These are phyloP conservation scores for Nannochloropsis oceanica DNA, from an alignment of 108 stramenopile genomes.

Conservation along the genomic window DNA sequence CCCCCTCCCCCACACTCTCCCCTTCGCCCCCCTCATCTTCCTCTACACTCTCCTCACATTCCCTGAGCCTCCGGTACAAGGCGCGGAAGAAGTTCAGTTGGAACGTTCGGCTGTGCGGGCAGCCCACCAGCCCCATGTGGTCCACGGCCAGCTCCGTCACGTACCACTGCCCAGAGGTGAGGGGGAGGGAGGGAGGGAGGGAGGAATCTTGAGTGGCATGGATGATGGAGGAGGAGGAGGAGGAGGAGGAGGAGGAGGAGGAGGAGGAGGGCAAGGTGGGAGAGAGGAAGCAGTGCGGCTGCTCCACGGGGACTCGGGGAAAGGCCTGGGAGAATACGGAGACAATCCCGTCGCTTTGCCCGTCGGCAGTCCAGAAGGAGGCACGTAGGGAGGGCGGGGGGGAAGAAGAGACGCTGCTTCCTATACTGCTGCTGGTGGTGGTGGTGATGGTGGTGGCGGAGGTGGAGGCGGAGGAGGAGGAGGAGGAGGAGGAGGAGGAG, in stretches of 20 bases:
- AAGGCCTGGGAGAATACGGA: not conserved
- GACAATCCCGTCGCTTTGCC: not conserved
- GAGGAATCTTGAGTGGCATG: too few species aligned
- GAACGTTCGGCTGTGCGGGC: too few species aligned
- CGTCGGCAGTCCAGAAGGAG: not conserved
- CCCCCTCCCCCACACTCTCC: not conserved
- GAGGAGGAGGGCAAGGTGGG: not conserved
- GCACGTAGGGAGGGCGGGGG: not conserved
- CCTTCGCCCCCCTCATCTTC: not conserved
- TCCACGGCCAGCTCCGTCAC: too few species aligned
- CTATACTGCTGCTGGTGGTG: constrained; percentile 7
- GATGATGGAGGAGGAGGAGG: too few species aligned
- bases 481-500: constrained; percentile 26
- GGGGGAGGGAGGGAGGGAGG: too few species aligned
- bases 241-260: not conserved
- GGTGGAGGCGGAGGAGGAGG: constrained; percentile 39
- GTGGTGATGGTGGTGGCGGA: constrained; percentile 10
- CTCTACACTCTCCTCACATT: not conserved
- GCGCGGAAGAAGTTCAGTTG: too few species aligned
- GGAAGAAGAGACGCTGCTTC: not conserved
- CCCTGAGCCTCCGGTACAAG: too few species aligned
- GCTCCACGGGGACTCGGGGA: not conserved
- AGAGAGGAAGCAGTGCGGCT: not conserved
- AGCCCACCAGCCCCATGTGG: too few species aligned
- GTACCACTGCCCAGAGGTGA: too few species aligned